Conservation (phyloP, 805 yeast genomes). For the Candida patagonica region DNA sequence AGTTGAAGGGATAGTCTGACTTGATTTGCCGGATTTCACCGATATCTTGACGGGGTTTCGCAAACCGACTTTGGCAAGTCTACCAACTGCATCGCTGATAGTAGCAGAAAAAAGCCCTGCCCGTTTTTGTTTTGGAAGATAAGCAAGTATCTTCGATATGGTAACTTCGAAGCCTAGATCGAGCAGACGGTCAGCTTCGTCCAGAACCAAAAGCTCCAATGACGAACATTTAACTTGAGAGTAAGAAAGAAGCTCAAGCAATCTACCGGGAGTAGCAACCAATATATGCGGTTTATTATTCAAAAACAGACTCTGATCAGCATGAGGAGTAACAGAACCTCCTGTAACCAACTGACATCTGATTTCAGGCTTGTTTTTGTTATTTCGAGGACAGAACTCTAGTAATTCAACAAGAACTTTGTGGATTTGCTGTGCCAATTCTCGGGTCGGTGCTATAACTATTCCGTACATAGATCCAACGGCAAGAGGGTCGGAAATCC, state of each 20-base stretch:
- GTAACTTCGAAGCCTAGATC: slow-evolving; percentile 70
- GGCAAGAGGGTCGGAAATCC: slow-evolving; percentile 27
- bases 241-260: slow-evolving; percentile 59
- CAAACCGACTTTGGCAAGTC: slow-evolving; percentile 79
- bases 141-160: slow-evolving; percentile 53
- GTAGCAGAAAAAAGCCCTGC: slow-evolving; percentile 95
- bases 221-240: slow-evolving; percentile 48
- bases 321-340: slow-evolving; percentile 37
- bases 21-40: slow-evolving; percentile 41
- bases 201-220: slow-evolving; percentile 61
- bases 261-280: slow-evolving; percentile 89
- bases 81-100: slow-evolving; percentile 67
- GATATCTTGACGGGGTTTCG: slow-evolving; percentile 84
- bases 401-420: slow-evolving; percentile 54
- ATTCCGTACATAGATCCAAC: slow-evolving; percentile 64
- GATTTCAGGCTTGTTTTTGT: slow-evolving; percentile 22
- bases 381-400: slow-evolving; percentile 38
- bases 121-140: slow-evolving; percentile 82
- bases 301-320: slow-evolving; percentile 56
- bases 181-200: slow-evolving; percentile 29
- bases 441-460: slow-evolving; percentile 62
- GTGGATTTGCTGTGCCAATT: slow-evolving; percentile 46
- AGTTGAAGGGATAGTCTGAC: slow-evolving; percentile 45
- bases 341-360: slow-evolving; percentile 33
- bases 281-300: slow-evolving; percentile 58